These are phyloP conservation scores for Penicillium psychrofluorescens DNA, from an alignment of 495 filamentous ascomycete species.

Conservation along the genomic window DNA sequence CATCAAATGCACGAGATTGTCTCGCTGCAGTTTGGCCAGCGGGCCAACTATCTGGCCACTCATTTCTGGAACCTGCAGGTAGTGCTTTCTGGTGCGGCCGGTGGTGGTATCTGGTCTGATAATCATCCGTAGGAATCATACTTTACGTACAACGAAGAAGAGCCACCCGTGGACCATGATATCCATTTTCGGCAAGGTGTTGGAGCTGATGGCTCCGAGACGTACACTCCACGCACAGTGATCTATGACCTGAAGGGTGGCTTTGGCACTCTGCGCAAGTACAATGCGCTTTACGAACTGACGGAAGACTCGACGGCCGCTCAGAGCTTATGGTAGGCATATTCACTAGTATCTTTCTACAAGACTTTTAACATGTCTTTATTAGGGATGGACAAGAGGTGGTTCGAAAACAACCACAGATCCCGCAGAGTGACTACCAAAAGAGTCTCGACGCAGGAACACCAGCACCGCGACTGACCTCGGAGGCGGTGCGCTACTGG, in stretches of 20 bases:
- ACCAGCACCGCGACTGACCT: constrained; percentile 50
- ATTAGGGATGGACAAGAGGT: constrained; percentile 67
- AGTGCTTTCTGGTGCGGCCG: constrained; percentile 1
- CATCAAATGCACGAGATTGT: constrained; percentile 85
- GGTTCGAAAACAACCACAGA: constrained; percentile 56
- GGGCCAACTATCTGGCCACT: constrained; percentile 88
- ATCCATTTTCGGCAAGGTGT: constrained; percentile 87
- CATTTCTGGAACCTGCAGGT: constrained; percentile 98
- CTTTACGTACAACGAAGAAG: constrained; percentile 74
- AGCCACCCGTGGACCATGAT: constrained; percentile 75
- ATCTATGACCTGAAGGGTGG: constrained; percentile 93
- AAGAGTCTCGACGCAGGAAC: constrained; percentile 64
- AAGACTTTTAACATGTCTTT: too few species aligned
- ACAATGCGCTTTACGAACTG: constrained; percentile 82
- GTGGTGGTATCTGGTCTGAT: constrained; percentile 10
- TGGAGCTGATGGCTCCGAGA: constrained; percentile 71
- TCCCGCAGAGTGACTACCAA: constrained; percentile 68
- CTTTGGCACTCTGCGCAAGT: constrained; percentile 80
- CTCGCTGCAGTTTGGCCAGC: constrained; percentile 87
- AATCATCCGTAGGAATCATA: constrained; percentile 67
- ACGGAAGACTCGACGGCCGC: constrained; percentile 42
- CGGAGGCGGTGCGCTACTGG: constrained; percentile 80
- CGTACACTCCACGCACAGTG: constrained; percentile 81
- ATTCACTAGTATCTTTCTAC: neutral
- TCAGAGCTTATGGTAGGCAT: constrained; percentile 53